Base-by-base conservation (phyloP, 1,139 yeast genomes). In the Meyerozyma smithsonii region DNA sequence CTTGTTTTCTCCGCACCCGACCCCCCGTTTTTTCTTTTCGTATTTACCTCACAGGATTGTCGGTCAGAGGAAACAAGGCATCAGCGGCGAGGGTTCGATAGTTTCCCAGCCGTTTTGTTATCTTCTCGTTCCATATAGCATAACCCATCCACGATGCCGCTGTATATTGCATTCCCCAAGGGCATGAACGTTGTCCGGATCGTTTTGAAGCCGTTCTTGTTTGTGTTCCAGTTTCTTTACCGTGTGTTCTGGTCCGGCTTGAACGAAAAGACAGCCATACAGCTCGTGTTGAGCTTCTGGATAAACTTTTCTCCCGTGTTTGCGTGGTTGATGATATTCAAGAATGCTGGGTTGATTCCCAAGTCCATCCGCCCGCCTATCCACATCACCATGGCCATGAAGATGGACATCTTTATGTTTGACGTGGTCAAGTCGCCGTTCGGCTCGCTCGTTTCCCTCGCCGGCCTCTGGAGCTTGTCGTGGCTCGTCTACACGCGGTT, bases 281-380 rank as follows among this genome's bases (percentile, higher is more conserved):
- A 61, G 10, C 48, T 77, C 11, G 58, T 67, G 3, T 44, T 74
- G 21, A 72, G 71, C 47, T 77, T 79, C 47, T 49, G 62, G 40
- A 45, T 66, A 36, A 79, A 77, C 54, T 79, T 79, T 54, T 55
- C 69, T 5, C 82, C 81, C 0, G 69, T 81, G 2, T 62, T 77
- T 36, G 48, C 71, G 23, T 81, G 88, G 88, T 58, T 81, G 36
- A 45, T 62, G 38, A 69, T 79, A 14, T 82, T 81, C 59, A 77
- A 79, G 52, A 72, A 80, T 49, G 84, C 86, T 2, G 78, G 78
- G 4, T 41, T 68, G 8, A 79, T 82, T 16, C 88, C 88, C 3
- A 68, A 64, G 17, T 59, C 61, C 5, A 64, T 72, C 45, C 64
- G 87, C 43, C 89, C 88, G 0, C 47, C 50, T 1, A 81, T 82